Base-by-base conservation (phyloP, 2,329 filamentous ascomycete genomes). In the Cladorrhinum sp. region DNA sequence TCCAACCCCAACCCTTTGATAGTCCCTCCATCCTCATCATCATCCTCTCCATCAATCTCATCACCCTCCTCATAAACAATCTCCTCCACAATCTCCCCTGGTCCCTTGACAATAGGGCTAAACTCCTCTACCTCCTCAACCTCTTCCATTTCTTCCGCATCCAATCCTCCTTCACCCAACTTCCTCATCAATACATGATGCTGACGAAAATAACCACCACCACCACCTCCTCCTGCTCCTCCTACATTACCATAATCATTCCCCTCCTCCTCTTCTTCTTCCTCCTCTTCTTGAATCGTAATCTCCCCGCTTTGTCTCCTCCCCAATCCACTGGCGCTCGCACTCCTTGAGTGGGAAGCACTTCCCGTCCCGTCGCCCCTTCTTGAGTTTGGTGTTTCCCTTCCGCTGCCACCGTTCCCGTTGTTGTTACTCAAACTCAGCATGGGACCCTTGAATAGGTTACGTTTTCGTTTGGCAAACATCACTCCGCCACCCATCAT, bases 381-480 rank as follows among this genome's bases (percentile, higher is more conserved):
- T 60, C 58, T 4, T 4, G 52, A 41, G 18, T 36, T 55, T 2
- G 29, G 52, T 16, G 52, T 55, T 4, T 55, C 52, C 24, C 38
- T 49, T 16, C 32, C 38, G n/a, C 53, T 27, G 52, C 69, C 76
- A 56, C 78, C 79, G 20, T 18, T 6, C 13, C 48, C 56, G 12
- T 22, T 18, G 24, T 22, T 20, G 41, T n/a, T n/a, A 3, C 58
- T 20, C 51, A 87, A 78, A 65, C 83, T 82, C 27, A 89, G 76
- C 74, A 86, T 86, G 0, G 91, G 91, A 0, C 91, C 91, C 72
- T 93, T 93, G 78, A 96, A 95, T 1, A 93, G 74, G 59, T 86
- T 91, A 60, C 89, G 84, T 76, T 93, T 96, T 60, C 91, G 78
- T 71, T 92, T 92, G 1, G 91, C 91, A 70, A 95, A 96, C 50